phyloP scores from a whole-genome alignment of 768 basidiomycete species.

The Mycena albidolilacea region DNA sequence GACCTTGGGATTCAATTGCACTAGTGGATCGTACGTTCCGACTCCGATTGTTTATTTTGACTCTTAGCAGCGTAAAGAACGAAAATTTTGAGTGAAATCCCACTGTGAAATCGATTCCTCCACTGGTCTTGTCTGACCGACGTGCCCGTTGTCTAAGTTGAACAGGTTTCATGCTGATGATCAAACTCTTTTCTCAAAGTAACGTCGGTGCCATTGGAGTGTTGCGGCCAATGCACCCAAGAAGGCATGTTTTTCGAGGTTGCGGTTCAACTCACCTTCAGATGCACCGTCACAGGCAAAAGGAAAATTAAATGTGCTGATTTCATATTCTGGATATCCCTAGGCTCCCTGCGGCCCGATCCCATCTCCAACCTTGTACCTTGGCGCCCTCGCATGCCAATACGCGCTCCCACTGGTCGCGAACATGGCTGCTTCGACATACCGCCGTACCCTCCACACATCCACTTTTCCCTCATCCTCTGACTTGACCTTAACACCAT shows the following conservation, averaged over 20 bases:
- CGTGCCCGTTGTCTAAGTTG: no score
- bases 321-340: background rate
- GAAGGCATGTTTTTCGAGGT: no score
- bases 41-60: slow-evolving; percentile 11
- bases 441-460: slow-evolving; percentile 2
- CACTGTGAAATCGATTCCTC: no score
- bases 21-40: slow-evolving; percentile 9
- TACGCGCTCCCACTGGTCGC: slow-evolving; percentile 17
- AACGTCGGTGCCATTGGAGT: no score
- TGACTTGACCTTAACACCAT: background rate
- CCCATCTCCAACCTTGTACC: slow-evolving; percentile 9
- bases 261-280: no score
- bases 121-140: no score
- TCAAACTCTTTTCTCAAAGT: no score
- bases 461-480: slow-evolving; percentile 13
- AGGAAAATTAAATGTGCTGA: no score
- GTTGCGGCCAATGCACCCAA: no score
- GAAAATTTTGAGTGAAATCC: background rate
- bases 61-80: no score
- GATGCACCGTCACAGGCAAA: no score
- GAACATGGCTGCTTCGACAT: slow-evolving; percentile 12
- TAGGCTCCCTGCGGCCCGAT: background rate
- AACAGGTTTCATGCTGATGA: no score
- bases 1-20: slow-evolving; percentile 23
- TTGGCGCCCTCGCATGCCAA: slow-evolving; percentile 20